phyloP scores from a whole-genome alignment of 1,284 basidiomycete genomes.

The Ganoderma resinaceum region DNA sequence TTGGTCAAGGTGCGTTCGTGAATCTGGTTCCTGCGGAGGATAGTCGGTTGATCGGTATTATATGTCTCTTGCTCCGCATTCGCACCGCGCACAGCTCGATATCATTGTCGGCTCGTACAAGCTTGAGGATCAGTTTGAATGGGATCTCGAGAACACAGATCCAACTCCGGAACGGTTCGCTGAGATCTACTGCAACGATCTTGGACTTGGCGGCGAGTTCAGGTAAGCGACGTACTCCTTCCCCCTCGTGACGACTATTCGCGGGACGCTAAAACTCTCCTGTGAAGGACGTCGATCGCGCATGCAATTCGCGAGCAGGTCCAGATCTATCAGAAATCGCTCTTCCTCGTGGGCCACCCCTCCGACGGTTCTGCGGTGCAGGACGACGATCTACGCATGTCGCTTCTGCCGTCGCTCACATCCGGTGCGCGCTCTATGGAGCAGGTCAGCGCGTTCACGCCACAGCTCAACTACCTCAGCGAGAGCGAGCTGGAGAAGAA shows the following conservation, averaged over 20 bases:
- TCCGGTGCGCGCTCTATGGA: conserved; percentile 77
- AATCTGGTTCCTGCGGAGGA: conserved; percentile 3
- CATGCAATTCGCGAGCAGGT: conserved; percentile 98
- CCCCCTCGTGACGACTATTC: conserved; percentile 8
- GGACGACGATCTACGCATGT: conserved; percentile 92
- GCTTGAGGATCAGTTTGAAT: conserved; percentile 97
- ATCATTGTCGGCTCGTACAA: conserved; percentile 95
- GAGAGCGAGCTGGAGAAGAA: conserved; percentile 89
- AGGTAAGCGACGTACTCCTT: conserved; percentile 62
- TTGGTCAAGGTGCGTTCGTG: conserved; percentile 73
- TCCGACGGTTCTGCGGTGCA: conserved; percentile 81
- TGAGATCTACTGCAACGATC: conserved; percentile 84
- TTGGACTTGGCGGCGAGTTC: conserved; percentile 94
- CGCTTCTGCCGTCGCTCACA: conserved; percentile 85
- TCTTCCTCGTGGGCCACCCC: conserved; percentile 91
- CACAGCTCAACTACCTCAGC: conserved; percentile 87
- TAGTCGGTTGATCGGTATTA: conserved; percentile 27
- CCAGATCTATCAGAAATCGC: conserved; percentile 89
- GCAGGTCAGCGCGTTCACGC: conserved; percentile 84
- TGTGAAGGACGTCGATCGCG: conserved; percentile 85
- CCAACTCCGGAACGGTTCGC: conserved; percentile 95
- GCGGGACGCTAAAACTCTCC: background rate
- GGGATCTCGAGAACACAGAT: conserved; percentile 87
- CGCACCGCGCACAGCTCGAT: conserved; percentile 72
- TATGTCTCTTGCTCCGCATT: conserved; percentile 9